Evolutionary conservation across 2,329 filamentous ascomycete genomes (phyloP), one percentile per base, ranked within the genome.

Genomic region (Fusarium equiseti): DNA sequence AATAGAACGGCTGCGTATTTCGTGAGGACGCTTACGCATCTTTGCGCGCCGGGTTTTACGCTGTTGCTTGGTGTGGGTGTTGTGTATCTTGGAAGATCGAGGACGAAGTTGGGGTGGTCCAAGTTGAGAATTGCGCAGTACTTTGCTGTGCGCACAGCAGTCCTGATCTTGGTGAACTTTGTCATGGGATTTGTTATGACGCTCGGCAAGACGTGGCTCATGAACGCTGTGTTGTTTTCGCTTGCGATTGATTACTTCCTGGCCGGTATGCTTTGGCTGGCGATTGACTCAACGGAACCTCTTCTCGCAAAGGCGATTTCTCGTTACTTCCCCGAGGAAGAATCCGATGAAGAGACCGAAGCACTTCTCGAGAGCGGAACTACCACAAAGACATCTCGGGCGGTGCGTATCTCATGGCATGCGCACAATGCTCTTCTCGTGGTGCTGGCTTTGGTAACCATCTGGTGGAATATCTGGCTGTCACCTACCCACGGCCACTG

Each of bases 391-490:
- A 58, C 27, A 6, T 24, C 55, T 3, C 58, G 66, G 16, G 52
- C 72, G n/a, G 43, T 46, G 0, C 5, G 11, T 10, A 54, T 81
- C 0, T 82, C 83, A 2, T 84, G 82, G 81, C 81, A 82, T 42
- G 11, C 79, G 1, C 81, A 83, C 66, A 85, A 85, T 60, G 59
- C 55, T 4, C 12, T 80, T 12, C 74, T 85, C 8, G 54, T 81
- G 5, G 68, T 67, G 3, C 63, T 84, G 15, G 74, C 74, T 9
- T 35, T 78, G 2, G 68, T 84, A 8, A 78, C 83, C 3, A 83
- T 84, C 22, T 83, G 78, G 74, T 85, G 83, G 83, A 85, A 85
- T 57, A 77, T 82, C 24, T 84, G 83, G 83, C 72, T 84, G 2
- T 83, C 83, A 3, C 79, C 79, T 0, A 79, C 76, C 16, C 73